These are phyloP conservation scores for Trypanosomatidae sp. DNA, from an alignment of 208 protist species.

Conservation along the genomic window DNA sequence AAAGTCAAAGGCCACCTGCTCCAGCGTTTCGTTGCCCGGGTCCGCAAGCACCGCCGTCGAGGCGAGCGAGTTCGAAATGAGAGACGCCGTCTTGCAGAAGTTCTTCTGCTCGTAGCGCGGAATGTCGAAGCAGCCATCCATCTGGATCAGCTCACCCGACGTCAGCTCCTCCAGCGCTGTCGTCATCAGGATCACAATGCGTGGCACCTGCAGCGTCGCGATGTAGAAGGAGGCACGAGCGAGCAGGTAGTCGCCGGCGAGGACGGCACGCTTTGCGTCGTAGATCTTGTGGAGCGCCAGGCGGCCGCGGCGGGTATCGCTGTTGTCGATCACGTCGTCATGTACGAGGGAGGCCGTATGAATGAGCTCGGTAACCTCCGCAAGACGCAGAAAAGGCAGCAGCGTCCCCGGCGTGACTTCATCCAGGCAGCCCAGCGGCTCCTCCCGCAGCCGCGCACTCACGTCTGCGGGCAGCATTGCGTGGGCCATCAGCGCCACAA, in stretches of 20 bases:
- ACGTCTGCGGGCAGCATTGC: constrained; percentile 68
- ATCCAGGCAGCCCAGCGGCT: constrained; percentile 52
- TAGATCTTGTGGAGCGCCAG: constrained; percentile 80
- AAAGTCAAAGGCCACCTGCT: constrained; percentile 69
- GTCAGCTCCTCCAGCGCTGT: constrained; percentile 92
- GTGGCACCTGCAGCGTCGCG: constrained; percentile 77
- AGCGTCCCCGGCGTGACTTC: constrained; percentile 62
- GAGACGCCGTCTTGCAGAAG: constrained; percentile 94
- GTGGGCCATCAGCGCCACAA: constrained; percentile 81
- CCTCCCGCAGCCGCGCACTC: constrained; percentile 37
- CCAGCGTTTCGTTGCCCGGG: constrained; percentile 44
- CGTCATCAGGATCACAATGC: constrained; percentile 93
- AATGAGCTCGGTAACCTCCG: constrained; percentile 96
- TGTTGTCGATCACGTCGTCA: constrained; percentile 96
- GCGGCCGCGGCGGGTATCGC: constrained; percentile 89
- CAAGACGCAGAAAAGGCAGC: constrained; percentile 78
- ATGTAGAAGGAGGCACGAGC: constrained; percentile 90
- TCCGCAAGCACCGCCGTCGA: constrained; percentile 86
- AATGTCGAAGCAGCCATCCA: constrained; percentile 86
- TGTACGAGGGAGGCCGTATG: constrained; percentile 96
- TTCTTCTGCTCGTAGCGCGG: constrained; percentile 88
- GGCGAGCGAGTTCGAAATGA: constrained; percentile 93
- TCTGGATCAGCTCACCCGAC: constrained; percentile 94
- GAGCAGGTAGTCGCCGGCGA: constrained; percentile 95
- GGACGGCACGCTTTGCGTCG: constrained; percentile 87